Evolutionary conservation across 495 filamentous ascomycete genomes (phyloP).

Genomic region (Neurospora cerealis): DNA sequence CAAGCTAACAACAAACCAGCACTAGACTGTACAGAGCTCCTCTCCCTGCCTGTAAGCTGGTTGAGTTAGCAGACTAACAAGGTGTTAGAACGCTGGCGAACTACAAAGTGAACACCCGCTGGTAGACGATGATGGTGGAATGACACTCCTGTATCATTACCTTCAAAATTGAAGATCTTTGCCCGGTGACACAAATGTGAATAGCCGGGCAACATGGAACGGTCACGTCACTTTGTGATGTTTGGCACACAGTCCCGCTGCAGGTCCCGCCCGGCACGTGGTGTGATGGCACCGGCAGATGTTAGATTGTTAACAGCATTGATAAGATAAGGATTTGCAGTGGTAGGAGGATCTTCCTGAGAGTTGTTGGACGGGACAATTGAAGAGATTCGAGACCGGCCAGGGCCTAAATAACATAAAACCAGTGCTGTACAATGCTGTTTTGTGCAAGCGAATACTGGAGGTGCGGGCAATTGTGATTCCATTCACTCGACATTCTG

Average conservation of each 20-base stretch:
- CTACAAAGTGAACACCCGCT: neutral
- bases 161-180: neutral
- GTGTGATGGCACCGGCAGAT: neutral
- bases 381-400: neutral
- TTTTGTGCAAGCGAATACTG: neutral
- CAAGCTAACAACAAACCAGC: too few species aligned
- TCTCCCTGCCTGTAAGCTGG: neutral
- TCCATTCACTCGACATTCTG: neutral
- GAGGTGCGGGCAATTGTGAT: neutral
- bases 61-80: neutral
- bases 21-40: neutral
- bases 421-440: neutral
- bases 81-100: neutral
- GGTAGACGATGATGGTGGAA: neutral
- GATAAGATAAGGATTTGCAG: neutral
- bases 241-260: neutral
- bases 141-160: neutral
- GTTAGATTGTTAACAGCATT: neutral
- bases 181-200: neutral
- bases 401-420: neutral
- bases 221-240: neutral
- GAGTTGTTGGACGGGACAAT: neutral
- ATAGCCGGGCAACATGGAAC: neutral
- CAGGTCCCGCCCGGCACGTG: neutral
- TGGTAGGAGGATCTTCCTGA: neutral